These are phyloP conservation scores for Plantago major DNA, from an alignment of 257 asterid species.

Conservation along the genomic window DNA sequence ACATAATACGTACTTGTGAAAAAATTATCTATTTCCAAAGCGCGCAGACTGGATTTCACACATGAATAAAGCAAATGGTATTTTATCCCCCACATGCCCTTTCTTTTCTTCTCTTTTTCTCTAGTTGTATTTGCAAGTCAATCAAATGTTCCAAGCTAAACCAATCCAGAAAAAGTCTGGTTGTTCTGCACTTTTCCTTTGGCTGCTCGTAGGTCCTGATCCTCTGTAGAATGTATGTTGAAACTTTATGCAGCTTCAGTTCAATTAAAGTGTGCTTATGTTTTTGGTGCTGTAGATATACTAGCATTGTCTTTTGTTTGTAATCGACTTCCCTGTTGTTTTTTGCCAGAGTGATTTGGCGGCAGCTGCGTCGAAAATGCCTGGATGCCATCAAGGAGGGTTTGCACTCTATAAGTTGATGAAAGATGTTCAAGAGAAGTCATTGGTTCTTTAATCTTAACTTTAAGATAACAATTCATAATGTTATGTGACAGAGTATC, in stretches of 20 bases:
- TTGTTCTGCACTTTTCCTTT: too few species aligned
- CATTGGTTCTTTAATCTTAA: conserved; percentile 5
- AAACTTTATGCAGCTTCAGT: not conserved
- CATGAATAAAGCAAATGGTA: too few species aligned
- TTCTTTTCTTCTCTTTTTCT: too few species aligned
- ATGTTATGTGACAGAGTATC: too few species aligned
- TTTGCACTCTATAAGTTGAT: conserved; percentile 72
- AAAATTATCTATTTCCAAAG: too few species aligned
- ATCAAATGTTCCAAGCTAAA: not conserved
- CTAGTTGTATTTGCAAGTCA: too few species aligned
- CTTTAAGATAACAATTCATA: too few species aligned
- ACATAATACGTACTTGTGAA: too few species aligned
- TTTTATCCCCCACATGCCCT: too few species aligned
- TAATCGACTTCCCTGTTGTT: conserved; percentile 7
- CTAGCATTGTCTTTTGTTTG: not conserved
- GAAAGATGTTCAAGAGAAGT: conserved; percentile 34
- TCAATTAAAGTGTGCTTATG: too few species aligned
- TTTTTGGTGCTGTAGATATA: not conserved
- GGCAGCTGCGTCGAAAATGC: conserved; percentile 55
- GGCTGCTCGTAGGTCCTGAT: not conserved
- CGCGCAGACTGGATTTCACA: too few species aligned
- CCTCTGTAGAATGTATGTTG: not conserved
- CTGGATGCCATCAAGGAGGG: conserved; percentile 96
- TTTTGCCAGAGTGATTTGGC: conserved; percentile 52
- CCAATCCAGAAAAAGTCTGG: not conserved